Evolutionary conservation across 2,329 filamentous ascomycete species (phyloP).

Genomic region (Pestalotiopsis sp.): DNA sequence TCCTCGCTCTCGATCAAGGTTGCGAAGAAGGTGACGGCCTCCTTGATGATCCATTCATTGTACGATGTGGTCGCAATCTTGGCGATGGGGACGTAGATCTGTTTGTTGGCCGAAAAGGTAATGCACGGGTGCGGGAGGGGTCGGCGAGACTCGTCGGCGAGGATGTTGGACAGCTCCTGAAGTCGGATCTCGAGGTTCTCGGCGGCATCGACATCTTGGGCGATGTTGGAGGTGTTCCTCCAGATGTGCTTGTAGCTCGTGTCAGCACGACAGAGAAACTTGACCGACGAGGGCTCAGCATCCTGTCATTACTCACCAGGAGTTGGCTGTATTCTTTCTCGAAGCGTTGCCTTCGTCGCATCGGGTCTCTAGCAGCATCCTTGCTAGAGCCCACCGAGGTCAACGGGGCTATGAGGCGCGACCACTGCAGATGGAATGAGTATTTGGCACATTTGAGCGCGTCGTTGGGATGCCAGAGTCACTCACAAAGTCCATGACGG

Average conservation of each 20-base stretch:
- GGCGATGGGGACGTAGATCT: slow-evolving; percentile 86
- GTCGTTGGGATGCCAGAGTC: not conserved
- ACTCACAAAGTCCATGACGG: slow-evolving; percentile 59
- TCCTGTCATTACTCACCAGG: slow-evolving; percentile 45
- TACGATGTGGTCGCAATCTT: slow-evolving; percentile 86
- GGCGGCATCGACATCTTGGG: slow-evolving; percentile 62
- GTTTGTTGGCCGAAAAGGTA: slow-evolving; percentile 79
- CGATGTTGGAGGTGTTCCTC: slow-evolving; percentile 63
- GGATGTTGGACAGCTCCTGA: slow-evolving; percentile 68
- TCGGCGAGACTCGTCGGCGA: slow-evolving; percentile 86
- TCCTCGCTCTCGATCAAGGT: slow-evolving; percentile 95
- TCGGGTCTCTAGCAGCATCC: slow-evolving; percentile 64
- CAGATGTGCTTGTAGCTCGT: slow-evolving; percentile 52
- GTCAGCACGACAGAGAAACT: not conserved
- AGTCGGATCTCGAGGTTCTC: slow-evolving; percentile 65
- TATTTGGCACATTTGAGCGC: slow-evolving; percentile 14
- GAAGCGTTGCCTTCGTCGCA: slow-evolving; percentile 66
- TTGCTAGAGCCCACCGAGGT: slow-evolving; percentile 57
- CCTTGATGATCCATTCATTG: slow-evolving; percentile 83
- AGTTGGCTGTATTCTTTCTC: slow-evolving; percentile 68
- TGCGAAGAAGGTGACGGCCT: slow-evolving; percentile 84
- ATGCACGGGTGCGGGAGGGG: slow-evolving; percentile 92
- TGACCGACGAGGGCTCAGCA: slow-evolving; percentile 9
- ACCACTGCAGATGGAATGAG: slow-evolving; percentile 54
- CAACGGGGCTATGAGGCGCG: slow-evolving; percentile 66